Conservation (phyloP, 257 asterid genomes). For the Jacaranda copaia region DNA sequence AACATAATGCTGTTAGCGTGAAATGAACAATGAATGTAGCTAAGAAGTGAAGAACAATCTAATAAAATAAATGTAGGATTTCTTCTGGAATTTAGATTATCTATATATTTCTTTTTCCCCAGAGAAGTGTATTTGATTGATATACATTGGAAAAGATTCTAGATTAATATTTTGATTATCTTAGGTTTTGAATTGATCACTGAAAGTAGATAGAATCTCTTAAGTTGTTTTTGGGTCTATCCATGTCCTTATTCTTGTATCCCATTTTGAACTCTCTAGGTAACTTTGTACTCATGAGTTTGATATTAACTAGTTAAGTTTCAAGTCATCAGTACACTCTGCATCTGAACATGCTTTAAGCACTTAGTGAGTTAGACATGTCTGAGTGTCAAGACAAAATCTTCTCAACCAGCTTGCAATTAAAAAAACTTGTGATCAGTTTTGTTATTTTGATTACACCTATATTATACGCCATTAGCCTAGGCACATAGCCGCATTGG, state of each 20-base stretch:
- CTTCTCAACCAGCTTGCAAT: neutral
- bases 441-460: neutral
- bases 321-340: constrained; percentile 5
- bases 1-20: neutral
- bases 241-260: neutral
- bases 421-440: too few species aligned
- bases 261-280: neutral
- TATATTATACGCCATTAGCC: too few species aligned
- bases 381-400: neutral
- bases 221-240: neutral
- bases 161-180: neutral
- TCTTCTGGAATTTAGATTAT: too few species aligned
- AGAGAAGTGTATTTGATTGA: constrained; percentile 9
- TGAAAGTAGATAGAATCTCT: neutral
- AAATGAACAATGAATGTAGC: neutral
- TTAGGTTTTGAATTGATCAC: neutral
- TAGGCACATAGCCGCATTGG: neutral
- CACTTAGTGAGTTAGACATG: neutral
- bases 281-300: neutral
- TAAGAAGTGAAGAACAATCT: neutral
- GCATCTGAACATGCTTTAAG: neutral
- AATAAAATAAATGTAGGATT: neutral
- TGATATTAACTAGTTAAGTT: neutral
- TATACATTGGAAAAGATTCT: neutral
- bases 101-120: too few species aligned